Conservation (phyloP, 164 flowering plant species). For the Platanus orientalis region DNA sequence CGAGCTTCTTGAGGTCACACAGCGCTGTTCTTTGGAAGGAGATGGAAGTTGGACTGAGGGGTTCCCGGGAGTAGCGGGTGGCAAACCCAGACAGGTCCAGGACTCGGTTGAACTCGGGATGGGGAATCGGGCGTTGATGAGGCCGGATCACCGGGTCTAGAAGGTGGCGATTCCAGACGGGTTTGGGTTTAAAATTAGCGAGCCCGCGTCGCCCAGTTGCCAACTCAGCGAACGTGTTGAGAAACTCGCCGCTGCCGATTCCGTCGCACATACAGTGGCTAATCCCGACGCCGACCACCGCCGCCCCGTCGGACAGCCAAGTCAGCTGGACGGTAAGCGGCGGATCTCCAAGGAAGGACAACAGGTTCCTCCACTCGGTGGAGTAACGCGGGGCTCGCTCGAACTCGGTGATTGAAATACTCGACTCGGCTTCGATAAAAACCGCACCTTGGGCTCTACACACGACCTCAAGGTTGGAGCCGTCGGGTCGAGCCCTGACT, state of each 20-base stretch:
- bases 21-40: constrained; percentile 23
- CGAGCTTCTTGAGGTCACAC: constrained; percentile 33
- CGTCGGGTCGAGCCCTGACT: constrained; percentile 31
- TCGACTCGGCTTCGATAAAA: constrained; percentile 48
- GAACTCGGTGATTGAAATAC: constrained; percentile 27
- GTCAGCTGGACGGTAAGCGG: constrained; percentile 65
- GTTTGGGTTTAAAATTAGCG: constrained; percentile 21
- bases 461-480: constrained; percentile 42
- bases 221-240: constrained; percentile 51
- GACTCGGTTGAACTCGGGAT: constrained; percentile 54
- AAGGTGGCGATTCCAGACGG: constrained; percentile 59
- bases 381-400: constrained; percentile 35
- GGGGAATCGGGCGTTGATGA: constrained; percentile 9
- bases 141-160: constrained; percentile 22
- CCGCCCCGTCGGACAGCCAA: constrained; percentile 55
- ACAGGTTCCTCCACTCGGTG: constrained; percentile 43
- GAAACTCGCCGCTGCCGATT: constrained; percentile 58
- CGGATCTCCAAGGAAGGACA: constrained; percentile 51
- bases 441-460: constrained; percentile 59
- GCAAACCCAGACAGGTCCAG: constrained; percentile 40
- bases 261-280: constrained; percentile 66
- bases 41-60: constrained; percentile 42
- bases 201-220: constrained; percentile 21
- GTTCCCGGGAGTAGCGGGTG: constrained; percentile 31
- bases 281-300: constrained; percentile 47